phyloP scores from a whole-genome alignment of 164 flowering plant genomes.

The Warburgia ugandensis region DNA sequence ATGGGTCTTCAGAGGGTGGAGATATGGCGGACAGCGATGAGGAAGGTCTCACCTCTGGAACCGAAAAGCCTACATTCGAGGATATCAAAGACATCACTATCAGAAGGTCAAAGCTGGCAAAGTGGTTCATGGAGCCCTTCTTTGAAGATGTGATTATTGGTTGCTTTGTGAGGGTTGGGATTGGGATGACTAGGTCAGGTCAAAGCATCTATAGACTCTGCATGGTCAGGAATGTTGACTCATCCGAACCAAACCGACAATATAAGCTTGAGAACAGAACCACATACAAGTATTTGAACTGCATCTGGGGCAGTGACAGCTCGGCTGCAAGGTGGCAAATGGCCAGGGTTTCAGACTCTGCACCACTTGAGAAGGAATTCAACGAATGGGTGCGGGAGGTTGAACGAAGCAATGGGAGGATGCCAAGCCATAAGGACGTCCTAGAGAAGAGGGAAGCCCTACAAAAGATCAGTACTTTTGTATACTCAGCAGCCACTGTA shows the following conservation, averaged over 20 bases:
- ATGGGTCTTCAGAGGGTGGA: conserved; percentile 60
- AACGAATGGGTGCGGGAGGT: conserved; percentile 82
- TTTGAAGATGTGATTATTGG: conserved; percentile 92
- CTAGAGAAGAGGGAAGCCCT: conserved; percentile 71
- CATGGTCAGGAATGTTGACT: conserved; percentile 80
- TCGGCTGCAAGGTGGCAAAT: conserved; percentile 97
- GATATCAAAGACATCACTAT: conserved; percentile 81
- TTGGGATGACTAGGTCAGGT: conserved; percentile 66
- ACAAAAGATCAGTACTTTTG: conserved; percentile 49
- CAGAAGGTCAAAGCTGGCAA: conserved; percentile 78
- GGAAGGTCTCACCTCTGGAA: too few relatives aligned
- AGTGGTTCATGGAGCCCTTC: conserved; percentile 95
- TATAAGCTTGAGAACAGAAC: conserved; percentile 80
- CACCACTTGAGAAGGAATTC: conserved; percentile 69
- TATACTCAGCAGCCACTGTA: conserved; percentile 86
- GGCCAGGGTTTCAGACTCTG: conserved; percentile 86
- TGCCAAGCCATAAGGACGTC: conserved; percentile 68
- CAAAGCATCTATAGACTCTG: conserved; percentile 72
- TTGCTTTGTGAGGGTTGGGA: conserved; percentile 92
- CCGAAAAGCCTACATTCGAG: conserved; percentile 45
- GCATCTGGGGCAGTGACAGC: conserved; percentile 73
- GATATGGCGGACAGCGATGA: conserved; percentile 74
- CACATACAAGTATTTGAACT: conserved; percentile 81
- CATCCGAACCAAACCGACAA: conserved; percentile 61
- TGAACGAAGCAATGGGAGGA: conserved; percentile 59